A percentile compares a stretch with the other conserved stretches of the same genome.
phyloP scores from a whole-genome alignment of 2,329 filamentous ascomycete species.

The Verticillium tricorpus region DNA sequence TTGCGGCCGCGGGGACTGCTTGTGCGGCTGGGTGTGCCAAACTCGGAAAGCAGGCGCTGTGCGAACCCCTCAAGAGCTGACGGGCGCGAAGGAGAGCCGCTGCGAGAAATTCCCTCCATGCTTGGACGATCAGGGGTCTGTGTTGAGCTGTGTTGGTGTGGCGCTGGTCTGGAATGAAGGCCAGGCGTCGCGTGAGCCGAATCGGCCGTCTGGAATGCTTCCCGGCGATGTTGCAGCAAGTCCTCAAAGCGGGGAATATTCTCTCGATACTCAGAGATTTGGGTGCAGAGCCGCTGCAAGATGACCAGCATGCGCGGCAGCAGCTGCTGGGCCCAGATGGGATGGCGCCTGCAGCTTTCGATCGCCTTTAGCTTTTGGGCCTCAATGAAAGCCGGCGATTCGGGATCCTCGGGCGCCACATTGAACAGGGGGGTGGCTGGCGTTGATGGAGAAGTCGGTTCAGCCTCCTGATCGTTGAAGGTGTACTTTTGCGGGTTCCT shows the following conservation, averaged over 20 bases:
- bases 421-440: conserved; percentile 1
- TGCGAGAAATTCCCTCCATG: conserved; percentile 38
- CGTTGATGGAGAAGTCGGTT: conserved; percentile 9
- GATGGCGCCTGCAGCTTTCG: conserved; percentile 46
- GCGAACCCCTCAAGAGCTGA: conserved; percentile 57
- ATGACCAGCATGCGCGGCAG: conserved; percentile 51
- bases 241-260: conserved; percentile 70
- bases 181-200: conserved; percentile 34
- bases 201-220: conserved; percentile 60
- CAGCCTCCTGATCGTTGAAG: conserved; percentile 43
- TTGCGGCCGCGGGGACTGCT: conserved; percentile 46
- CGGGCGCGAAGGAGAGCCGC: conserved; percentile 47
- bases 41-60: conserved; percentile 57
- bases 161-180: conserved; percentile 16
- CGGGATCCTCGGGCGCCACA: conserved; percentile 5
- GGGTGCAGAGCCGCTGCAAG: conserved; percentile 56
- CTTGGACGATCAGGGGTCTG: conserved; percentile 36
- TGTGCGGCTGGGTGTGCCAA: conserved; percentile 49
- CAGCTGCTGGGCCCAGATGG: conserved; percentile 46
- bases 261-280: conserved; percentile 57
- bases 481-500: conserved; percentile 63
- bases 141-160: conserved; percentile 18
- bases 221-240: conserved; percentile 60
- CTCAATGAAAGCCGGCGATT: conserved; percentile 32
- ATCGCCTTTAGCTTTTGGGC: conserved; percentile 41